Evolutionary conservation across 805 yeast species (phyloP).

Genomic region (Kodamaea restingae): DNA sequence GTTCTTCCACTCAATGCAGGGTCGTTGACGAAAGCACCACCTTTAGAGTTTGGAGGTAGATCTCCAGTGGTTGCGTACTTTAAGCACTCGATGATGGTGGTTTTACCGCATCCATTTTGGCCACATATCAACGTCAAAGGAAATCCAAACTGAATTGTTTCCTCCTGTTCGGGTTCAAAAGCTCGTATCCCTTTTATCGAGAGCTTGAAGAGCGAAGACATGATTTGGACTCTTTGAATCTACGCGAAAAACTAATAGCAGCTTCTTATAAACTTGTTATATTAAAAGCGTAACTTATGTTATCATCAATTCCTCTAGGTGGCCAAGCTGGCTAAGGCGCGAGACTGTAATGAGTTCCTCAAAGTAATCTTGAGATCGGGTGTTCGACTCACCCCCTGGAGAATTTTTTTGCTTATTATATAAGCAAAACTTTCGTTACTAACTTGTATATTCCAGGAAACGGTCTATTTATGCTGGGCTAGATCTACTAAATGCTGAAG

Average conservation of each 20-base stretch:
- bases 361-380: conserved; percentile 43
- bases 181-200: conserved; percentile 84
- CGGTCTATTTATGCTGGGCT: conserved; percentile 6
- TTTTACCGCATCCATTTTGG: conserved; percentile 93
- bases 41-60: conserved; percentile 91
- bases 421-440: not conserved
- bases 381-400: conserved; percentile 49
- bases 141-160: conserved; percentile 81
- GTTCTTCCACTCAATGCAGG: conserved; percentile 75
- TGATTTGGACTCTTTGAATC: conserved; percentile 13
- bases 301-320: conserved; percentile 24
- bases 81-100: conserved; percentile 91
- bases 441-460: too few species aligned
- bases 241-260: too few species aligned
- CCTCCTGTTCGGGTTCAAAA: conserved; percentile 78
- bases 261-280: too few species aligned
- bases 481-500: conserved; percentile 27
- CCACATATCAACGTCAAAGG: conserved; percentile 95
- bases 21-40: conserved; percentile 95
- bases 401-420: conserved; percentile 19
- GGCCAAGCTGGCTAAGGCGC: conserved; percentile 51
- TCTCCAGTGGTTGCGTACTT: conserved; percentile 94
- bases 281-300: too few species aligned
- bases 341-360: conserved; percentile 32
- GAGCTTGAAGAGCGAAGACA: conserved; percentile 42